Conservation (phyloP, 2,329 filamentous ascomycete genomes). For the Sporothrix pallida region DNA sequence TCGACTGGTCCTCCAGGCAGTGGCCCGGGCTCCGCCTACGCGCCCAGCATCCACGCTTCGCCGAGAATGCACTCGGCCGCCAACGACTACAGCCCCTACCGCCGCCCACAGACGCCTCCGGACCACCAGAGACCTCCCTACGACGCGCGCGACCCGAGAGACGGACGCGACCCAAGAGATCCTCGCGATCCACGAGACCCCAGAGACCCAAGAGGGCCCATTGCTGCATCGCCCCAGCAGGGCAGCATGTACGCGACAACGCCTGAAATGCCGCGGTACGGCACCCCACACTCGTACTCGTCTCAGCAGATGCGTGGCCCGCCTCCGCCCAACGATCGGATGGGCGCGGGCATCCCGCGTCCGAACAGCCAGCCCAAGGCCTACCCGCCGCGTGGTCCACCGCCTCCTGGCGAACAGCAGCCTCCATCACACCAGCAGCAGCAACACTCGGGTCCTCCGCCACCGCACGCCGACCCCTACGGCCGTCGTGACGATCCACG, state of each 20-base stretch:
- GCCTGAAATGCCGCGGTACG: constrained; percentile 63
- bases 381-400: constrained; percentile 49
- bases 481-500: constrained; percentile 55
- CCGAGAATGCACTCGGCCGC: constrained; percentile 61
- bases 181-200: not conserved
- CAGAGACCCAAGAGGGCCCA: constrained; percentile 56
- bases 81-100: constrained; percentile 66
- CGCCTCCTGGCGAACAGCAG: constrained; percentile 45
- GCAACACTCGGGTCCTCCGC: constrained; percentile 40
- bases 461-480: constrained; percentile 46
- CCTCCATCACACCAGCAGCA: constrained; percentile 28
- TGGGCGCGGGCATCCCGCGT: constrained; percentile 49
- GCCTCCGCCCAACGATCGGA: constrained; percentile 55
- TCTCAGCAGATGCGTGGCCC: constrained; percentile 54
- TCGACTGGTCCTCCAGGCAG: constrained; percentile 40
- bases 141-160: constrained; percentile 47
- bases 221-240: constrained; percentile 42
- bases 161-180: constrained; percentile 48
- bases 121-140: constrained; percentile 67
- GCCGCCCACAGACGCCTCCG: constrained; percentile 71
- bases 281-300: constrained; percentile 62
- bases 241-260: constrained; percentile 53
- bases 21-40: constrained; percentile 53
- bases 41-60: constrained; percentile 59
- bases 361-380: constrained; percentile 60